Conservation (phyloP, 2,329 filamentous ascomycete species). For the Spiromastix sp. region DNA sequence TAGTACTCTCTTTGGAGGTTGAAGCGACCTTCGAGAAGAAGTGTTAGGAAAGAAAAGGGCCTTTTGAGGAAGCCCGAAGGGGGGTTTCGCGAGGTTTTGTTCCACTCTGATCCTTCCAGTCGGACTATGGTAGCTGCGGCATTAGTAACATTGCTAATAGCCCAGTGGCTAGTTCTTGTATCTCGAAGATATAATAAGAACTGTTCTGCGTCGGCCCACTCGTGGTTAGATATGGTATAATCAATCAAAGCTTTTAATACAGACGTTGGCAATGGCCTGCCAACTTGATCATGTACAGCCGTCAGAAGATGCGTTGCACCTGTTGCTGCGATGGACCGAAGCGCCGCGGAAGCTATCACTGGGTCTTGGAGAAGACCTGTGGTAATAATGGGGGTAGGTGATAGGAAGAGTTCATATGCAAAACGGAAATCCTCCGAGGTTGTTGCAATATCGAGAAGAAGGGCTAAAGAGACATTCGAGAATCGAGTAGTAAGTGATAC, state of each 20-base stretch:
- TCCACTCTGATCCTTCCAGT: constrained; percentile 19
- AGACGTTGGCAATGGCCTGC: constrained; percentile 22
- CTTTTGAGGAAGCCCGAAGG: constrained; percentile 13
- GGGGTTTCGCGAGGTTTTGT: constrained; percentile 7
- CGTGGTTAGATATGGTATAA: constrained; percentile 21
- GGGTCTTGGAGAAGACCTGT: constrained; percentile 35
- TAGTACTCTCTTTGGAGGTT: constrained; percentile 15
- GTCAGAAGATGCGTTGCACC: constrained; percentile 29
- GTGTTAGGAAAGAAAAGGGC: constrained; percentile 23
- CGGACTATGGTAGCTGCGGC: constrained; percentile 31
- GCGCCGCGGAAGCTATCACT: constrained; percentile 41
- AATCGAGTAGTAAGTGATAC: constrained; percentile 22
- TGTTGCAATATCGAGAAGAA: constrained; percentile 41
- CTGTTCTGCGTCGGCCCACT: constrained; percentile 24
- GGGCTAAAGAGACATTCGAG: constrained; percentile 38
- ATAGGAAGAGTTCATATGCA: constrained; percentile 44
- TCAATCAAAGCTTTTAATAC: constrained; percentile 27
- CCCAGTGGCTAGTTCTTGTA: constrained; percentile 26
- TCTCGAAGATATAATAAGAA: constrained; percentile 25
- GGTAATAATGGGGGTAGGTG: constrained; percentile 42
- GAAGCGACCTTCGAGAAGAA: constrained; percentile 26
- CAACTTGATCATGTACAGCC: too few relatives aligned
- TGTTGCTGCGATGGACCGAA: constrained; percentile 44
- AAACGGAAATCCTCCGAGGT: constrained; percentile 37
- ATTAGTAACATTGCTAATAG: constrained; percentile 25